phyloP scores from a whole-genome alignment of 768 basidiomycete genomes.

The Pholiota microspora region DNA sequence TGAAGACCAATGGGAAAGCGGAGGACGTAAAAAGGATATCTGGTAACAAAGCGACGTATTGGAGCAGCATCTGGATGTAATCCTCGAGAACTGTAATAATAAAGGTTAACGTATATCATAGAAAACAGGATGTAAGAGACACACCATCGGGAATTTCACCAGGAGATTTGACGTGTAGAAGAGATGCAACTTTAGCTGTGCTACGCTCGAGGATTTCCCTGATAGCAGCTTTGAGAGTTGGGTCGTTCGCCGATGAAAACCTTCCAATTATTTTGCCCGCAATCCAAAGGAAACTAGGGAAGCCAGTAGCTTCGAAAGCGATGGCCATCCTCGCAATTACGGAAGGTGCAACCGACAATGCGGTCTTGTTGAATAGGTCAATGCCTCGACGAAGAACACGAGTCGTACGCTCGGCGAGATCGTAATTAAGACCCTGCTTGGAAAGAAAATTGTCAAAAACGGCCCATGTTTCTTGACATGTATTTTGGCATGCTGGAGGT shows the following conservation, averaged over 20 bases:
- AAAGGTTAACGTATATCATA: neutral
- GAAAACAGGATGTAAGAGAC: slow-evolving; percentile 22
- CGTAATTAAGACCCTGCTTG: slow-evolving; percentile 74
- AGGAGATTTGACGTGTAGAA: slow-evolving; percentile 68
- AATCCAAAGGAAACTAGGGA: slow-evolving; percentile 92
- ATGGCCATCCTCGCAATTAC: slow-evolving; percentile 74
- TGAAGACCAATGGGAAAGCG: slow-evolving; percentile 76
- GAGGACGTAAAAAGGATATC: slow-evolving; percentile 78
- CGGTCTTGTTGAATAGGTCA: slow-evolving; percentile 70
- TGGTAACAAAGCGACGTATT: slow-evolving; percentile 65
- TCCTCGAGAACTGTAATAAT: slow-evolving; percentile 80
- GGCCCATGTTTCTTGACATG: slow-evolving; percentile 76
- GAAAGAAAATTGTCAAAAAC: slow-evolving; percentile 79
- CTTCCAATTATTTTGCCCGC: slow-evolving; percentile 79
- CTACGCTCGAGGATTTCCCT: slow-evolving; percentile 69
- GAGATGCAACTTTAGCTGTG: slow-evolving; percentile 63
- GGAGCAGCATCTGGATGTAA: slow-evolving; percentile 78
- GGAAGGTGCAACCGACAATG: slow-evolving; percentile 65
- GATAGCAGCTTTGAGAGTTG: slow-evolving; percentile 54
- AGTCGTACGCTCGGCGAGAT: slow-evolving; percentile 79
- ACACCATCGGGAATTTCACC: slow-evolving; percentile 86
- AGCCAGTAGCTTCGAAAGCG: slow-evolving; percentile 77
- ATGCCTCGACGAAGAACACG: slow-evolving; percentile 84
- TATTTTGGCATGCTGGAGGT: slow-evolving; percentile 76
- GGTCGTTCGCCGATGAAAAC: slow-evolving; percentile 68